phyloP scores from a whole-genome alignment of 495 filamentous ascomycete species.

The Penicillium riverlandense region DNA sequence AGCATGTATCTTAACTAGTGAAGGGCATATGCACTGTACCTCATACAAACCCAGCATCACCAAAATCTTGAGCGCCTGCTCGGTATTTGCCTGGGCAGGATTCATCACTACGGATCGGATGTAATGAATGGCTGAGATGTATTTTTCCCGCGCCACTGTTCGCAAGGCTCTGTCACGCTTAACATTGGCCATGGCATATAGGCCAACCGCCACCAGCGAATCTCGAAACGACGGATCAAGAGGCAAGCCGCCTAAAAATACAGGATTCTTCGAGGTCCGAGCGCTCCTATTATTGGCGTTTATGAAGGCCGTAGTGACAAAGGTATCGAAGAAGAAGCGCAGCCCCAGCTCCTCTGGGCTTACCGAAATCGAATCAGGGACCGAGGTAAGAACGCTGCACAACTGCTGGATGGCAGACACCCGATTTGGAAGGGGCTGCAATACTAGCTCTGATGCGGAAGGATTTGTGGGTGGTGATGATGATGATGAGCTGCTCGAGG shows the following conservation, averaged over 20 bases:
- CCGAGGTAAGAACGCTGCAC: background rate
- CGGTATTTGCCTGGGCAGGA: constrained; percentile 4
- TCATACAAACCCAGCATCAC: constrained; percentile 16
- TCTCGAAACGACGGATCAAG: constrained; percentile 8
- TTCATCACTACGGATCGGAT: constrained; percentile 13
- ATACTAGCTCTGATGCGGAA: too few species aligned
- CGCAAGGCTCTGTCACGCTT: constrained; percentile 9
- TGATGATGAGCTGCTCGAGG: background rate
- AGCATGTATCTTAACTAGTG: background rate
- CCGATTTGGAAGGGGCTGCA: background rate
- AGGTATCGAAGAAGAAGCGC: constrained; percentile 12
- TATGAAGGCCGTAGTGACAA: constrained; percentile 2
- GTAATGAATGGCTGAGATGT: constrained; percentile 8
- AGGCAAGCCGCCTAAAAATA: constrained; percentile 1
- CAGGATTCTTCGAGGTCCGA: background rate
- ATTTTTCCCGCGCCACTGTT: constrained; percentile 14
- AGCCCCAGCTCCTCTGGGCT: constrained; percentile 12
- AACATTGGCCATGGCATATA: constrained; percentile 19
- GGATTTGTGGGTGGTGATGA: background rate
- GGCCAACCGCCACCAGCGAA: constrained; percentile 15
- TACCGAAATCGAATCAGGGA: constrained; percentile 4
- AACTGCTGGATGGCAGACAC: background rate
- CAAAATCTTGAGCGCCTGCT: constrained; percentile 9
- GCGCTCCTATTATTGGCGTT: background rate
- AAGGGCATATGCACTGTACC: constrained; percentile 11